Conservation (phyloP, 2,329 filamentous ascomycete genomes). For the Chalaropsis ovoidea region DNA sequence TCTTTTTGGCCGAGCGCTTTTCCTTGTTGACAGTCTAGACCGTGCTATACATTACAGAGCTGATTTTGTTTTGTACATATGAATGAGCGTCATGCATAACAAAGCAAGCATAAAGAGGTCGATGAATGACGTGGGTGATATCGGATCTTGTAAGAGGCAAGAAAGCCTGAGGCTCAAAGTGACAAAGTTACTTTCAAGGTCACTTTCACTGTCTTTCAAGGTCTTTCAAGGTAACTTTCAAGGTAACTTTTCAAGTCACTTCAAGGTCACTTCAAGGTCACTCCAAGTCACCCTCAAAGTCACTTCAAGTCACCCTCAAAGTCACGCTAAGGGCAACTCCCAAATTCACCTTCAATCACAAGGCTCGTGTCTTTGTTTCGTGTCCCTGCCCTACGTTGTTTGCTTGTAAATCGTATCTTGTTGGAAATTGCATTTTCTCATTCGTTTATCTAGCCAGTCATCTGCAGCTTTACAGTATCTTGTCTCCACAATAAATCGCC, state of each 20-base stretch:
- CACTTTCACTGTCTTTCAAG: neutral
- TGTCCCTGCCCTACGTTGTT: neutral
- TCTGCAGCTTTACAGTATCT: neutral
- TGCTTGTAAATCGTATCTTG: neutral
- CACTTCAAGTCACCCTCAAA: neutral
- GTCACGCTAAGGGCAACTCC: neutral
- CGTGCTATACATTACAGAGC: neutral
- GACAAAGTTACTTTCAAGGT: neutral
- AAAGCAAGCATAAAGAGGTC: neutral
- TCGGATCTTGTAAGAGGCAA: too few species aligned
- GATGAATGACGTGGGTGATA: neutral
- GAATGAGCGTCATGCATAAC: neutral
- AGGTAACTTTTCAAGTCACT: neutral
- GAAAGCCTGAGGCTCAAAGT: neutral
- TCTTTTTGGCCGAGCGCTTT: neutral
- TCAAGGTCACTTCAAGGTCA: too few species aligned
- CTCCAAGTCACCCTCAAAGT: neutral
- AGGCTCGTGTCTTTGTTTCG: neutral
- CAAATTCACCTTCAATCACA: neutral
- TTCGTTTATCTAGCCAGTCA: slow-evolving; percentile 6
- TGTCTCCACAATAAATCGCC: neutral
- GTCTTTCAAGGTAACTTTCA: neutral
- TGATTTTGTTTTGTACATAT: neutral
- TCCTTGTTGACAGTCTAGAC: neutral
- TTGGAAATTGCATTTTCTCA: neutral